phyloP scores from a whole-genome alignment of 139 green algal species.

The Deuterostichococcus epilithicus region DNA sequence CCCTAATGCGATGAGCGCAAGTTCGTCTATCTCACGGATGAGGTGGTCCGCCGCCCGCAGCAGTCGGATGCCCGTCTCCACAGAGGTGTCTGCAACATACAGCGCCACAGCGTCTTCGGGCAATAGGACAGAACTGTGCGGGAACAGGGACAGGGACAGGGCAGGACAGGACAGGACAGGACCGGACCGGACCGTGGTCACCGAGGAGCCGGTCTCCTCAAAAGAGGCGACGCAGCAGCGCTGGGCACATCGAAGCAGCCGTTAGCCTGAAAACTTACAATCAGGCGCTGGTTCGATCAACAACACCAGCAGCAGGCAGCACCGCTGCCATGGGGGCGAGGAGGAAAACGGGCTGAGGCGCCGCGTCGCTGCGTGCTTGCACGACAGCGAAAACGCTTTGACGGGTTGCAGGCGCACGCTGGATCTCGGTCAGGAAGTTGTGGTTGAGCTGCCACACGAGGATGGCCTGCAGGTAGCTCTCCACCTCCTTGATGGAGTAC shows the following conservation, averaged over 20 bases:
- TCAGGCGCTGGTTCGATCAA: too few relatives aligned
- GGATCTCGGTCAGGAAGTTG: neutral
- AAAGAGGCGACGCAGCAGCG: neutral
- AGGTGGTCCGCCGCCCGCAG: slow-evolving; percentile 2
- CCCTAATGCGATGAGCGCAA: slow-evolving; percentile 19
- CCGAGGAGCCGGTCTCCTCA: neutral
- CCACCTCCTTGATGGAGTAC: neutral
- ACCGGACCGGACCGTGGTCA: neutral
- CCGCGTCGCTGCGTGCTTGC: too few relatives aligned
- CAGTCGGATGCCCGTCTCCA: neutral
- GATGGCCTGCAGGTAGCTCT: neutral
- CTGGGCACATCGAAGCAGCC: neutral
- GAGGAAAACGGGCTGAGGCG: too few relatives aligned
- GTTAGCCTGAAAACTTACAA: too few relatives aligned
- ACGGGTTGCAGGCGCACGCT: neutral
- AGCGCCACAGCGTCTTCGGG: neutral
- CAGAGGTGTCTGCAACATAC: neutral
- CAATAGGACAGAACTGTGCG: neutral
- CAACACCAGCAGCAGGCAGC: too few relatives aligned
- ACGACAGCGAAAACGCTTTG: too few relatives aligned
- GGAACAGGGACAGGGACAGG: neutral
- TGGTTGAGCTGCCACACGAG: neutral
- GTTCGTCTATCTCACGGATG: slow-evolving; percentile 10
- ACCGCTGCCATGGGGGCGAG: too few relatives aligned
- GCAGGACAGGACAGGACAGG: neutral